Conservation (phyloP, 495 filamentous ascomycete species). For the Sporormia fimetaria region DNA sequence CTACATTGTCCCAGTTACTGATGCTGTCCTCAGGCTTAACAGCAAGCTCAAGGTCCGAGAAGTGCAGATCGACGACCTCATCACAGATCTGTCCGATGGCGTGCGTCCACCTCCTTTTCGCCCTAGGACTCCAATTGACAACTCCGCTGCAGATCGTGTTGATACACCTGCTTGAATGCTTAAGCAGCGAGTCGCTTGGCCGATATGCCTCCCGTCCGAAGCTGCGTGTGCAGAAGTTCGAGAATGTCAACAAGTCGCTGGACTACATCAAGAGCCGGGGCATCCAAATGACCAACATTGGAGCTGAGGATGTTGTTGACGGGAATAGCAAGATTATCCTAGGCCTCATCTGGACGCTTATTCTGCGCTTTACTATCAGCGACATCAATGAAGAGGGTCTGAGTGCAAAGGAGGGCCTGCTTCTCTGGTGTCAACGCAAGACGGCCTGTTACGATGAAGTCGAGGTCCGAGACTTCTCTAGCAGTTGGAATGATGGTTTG, state of each 20-base stretch:
- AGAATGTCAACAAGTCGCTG: slow-evolving; percentile 93
- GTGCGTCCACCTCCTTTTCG: slow-evolving; percentile 43
- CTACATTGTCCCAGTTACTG: no score
- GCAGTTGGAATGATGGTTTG: slow-evolving; percentile 92
- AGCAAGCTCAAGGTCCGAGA: slow-evolving; percentile 73
- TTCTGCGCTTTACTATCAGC: slow-evolving; percentile 93
- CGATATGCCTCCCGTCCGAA: slow-evolving; percentile 93
- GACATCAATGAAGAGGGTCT: slow-evolving; percentile 97
- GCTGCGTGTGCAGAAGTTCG: slow-evolving; percentile 91
- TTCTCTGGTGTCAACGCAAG: slow-evolving; percentile 97
- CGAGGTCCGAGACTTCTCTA: slow-evolving; percentile 83
- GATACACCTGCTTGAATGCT: slow-evolving; percentile 92
- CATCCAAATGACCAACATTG: slow-evolving; percentile 97
- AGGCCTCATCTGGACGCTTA: slow-evolving; percentile 93
- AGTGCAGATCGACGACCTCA: slow-evolving; percentile 68
- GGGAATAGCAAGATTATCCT: slow-evolving; percentile 96
- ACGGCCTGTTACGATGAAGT: slow-evolving; percentile 97
- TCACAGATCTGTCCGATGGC: slow-evolving; percentile 82
- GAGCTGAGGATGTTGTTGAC: slow-evolving; percentile 95
- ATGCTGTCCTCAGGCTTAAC: no score
- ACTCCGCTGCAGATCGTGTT: slow-evolving; percentile 59
- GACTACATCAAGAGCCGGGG: slow-evolving; percentile 83
- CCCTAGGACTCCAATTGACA: slow-evolving; percentile 4
- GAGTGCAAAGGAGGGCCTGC: slow-evolving; percentile 89
- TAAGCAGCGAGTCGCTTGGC: slow-evolving; percentile 85